Evolutionary conservation across 176 grass and related monocot genomes (phyloP), one percentile per base, ranked within the genome.

Genomic region (Eragrostis nindensis): DNA sequence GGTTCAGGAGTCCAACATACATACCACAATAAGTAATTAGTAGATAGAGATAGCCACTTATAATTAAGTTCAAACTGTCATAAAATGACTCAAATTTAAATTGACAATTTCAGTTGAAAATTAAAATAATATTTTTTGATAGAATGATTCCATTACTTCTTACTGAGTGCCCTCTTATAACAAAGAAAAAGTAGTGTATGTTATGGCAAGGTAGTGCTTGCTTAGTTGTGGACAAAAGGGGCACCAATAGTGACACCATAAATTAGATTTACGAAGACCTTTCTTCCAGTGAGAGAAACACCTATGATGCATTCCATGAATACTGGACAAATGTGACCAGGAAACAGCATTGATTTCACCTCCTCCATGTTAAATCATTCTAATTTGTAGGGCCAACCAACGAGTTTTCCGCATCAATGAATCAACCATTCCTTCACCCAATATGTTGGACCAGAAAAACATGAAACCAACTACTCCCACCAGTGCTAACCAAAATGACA

Each of bases 11-110:
- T 18, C 40, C 26, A 48, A 68, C 47, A 68, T 74, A 19, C 61
- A 66, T 75, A 29, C 30, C 63, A 81, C 0, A 62, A 60, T 75
- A n/a, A 27, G 21, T 70, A 61, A 77, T 27, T 57, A 54, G 8
- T 2, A 36, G n/a, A n/a, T n/a, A 48, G 52, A 11, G 38, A 21
- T 56, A 39, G 25, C 42, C 14, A 39, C 22, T 68, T 73, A 53
- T 22, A 40, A 13, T 87, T 49, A 19, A 9, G 19, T 66, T 25
- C 40, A 26, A 59, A 55, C 19, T 68, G 17, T 8, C 18, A 59
- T 18, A 45, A 15, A 69, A 41, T 6, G 0, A 21, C 0, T 4
- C 0, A 18, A 62, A 5, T 17, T 65, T 21, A 30, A 66, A 60
- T 60, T 5, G 24, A 27, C 13, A 1, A 61, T 61, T 27, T 61